phyloP scores from a whole-genome alignment of 768 basidiomycete species.

The Leucosporidium creatinivorum region DNA sequence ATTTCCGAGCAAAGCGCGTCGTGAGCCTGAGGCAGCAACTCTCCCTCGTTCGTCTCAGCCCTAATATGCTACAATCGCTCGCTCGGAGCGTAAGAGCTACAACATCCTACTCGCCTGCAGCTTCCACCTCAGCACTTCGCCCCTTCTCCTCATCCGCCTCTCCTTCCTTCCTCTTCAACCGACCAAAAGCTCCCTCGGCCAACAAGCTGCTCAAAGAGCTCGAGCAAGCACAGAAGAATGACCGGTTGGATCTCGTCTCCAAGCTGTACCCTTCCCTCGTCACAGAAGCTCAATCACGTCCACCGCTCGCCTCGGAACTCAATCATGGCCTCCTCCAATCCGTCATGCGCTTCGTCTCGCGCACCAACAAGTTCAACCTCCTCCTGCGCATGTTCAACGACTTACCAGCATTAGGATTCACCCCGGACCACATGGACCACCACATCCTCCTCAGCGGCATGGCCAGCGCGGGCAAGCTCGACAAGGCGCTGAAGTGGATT shows the following conservation, averaged over 20 bases:
- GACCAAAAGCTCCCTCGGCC: not conserved
- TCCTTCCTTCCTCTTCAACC: conserved; percentile 20
- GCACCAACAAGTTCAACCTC: conserved; percentile 1
- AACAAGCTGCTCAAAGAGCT: conserved; percentile 17
- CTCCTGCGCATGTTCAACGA: conserved; percentile 22
- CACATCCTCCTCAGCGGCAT: conserved; percentile 21
- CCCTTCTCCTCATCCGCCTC: not conserved
- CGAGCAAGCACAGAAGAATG: not conserved
- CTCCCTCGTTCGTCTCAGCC: no score
- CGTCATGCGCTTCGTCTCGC: conserved; percentile 14
- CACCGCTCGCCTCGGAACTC: not conserved
- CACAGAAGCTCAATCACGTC: not conserved
- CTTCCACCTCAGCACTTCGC: no score
- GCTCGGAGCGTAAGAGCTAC: no score
- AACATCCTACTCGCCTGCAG: no score
- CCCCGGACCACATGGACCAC: conserved; percentile 11
- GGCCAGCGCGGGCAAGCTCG: not conserved
- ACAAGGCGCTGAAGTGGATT: conserved; percentile 24
- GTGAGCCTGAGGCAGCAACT: no score
- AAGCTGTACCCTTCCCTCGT: conserved; percentile 24
- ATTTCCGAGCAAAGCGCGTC: no score
- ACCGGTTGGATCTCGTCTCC: conserved; percentile 18
- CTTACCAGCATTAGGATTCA: not conserved
- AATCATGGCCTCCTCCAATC: not conserved
- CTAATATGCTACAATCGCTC: no score